Evolutionary conservation across 768 basidiomycete species (phyloP).

Genomic region (Podaxis rugospora): DNA sequence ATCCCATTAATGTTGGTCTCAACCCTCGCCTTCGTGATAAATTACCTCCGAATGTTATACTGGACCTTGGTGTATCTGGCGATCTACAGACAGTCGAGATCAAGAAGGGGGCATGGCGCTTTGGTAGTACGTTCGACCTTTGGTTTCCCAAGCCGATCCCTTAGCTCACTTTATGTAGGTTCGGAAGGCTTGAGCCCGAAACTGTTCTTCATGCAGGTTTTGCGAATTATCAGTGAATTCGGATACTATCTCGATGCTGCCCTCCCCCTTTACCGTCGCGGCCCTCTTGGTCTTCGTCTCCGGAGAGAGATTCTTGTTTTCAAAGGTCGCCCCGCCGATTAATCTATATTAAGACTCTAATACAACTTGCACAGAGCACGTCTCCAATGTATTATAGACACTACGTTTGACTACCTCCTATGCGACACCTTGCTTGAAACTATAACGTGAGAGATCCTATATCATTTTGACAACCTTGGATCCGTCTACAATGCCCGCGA

Average conservation of each 20-base stretch:
- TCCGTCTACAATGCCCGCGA: conserved; percentile 65
- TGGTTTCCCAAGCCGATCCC: not conserved
- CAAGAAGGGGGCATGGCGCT: conserved; percentile 33
- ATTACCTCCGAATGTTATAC: conserved; percentile 29
- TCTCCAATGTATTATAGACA: not conserved
- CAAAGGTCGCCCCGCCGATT: conserved; percentile 31
- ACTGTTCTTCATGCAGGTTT: conserved; percentile 56
- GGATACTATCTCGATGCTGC: conserved; percentile 65
- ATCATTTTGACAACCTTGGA: conserved; percentile 59
- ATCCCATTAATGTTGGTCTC: conserved; percentile 35
- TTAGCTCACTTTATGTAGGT: not conserved
- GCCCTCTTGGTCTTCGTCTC: conserved; percentile 36
- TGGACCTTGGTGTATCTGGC: conserved; percentile 42
- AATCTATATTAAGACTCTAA: not conserved
- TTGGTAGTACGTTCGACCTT: conserved; percentile 16
- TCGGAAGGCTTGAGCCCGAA: conserved; percentile 41
- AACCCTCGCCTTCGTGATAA: conserved; percentile 33
- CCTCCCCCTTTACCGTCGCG: conserved; percentile 52
- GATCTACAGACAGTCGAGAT: conserved; percentile 54
- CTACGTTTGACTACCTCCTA: not conserved
- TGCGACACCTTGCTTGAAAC: not conserved
- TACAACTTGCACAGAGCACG: not conserved
- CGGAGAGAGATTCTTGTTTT: conserved; percentile 66
- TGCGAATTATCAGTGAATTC: conserved; percentile 52
- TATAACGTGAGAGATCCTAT: conserved; percentile 11